Conservation (phyloP, 2,329 filamentous ascomycete species). For the Akanthomyces uredinophilus region DNA sequence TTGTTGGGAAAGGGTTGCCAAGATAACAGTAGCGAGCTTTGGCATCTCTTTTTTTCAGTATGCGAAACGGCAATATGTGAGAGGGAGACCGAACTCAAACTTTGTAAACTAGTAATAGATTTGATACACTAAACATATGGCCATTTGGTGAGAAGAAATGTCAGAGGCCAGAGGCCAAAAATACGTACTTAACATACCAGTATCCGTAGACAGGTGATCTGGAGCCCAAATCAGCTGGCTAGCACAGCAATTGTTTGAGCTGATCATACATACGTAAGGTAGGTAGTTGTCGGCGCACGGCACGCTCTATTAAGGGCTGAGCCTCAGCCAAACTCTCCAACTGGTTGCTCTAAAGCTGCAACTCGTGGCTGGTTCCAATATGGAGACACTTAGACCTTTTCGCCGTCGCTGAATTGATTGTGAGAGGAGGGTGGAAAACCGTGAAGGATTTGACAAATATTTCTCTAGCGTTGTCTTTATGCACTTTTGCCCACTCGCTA, state of each 20-base stretch:
- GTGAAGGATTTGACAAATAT: no score
- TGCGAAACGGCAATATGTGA: not conserved
- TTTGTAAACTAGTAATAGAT: constrained; percentile 19
- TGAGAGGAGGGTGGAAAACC: not conserved
- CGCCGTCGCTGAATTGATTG: not conserved
- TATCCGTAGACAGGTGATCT: no score
- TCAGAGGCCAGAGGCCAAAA: no score
- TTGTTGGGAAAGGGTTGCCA: not conserved
- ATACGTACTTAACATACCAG: no score
- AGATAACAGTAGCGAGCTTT: not conserved
- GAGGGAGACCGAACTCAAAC: constrained; percentile 10
- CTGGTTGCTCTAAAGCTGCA: not conserved
- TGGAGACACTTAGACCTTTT: not conserved
- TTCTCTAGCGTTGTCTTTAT: no score
- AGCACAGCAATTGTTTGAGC: no score
- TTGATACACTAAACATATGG: not conserved
- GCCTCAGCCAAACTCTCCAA: not conserved
- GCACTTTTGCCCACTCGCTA: no score
- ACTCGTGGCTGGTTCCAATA: not conserved
- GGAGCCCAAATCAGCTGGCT: no score
- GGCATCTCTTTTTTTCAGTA: not conserved
- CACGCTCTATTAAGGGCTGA: not conserved
- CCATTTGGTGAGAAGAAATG: no score
- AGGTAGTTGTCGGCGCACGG: no score
- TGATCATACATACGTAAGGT: no score